Evolutionary conservation across 2,329 filamentous ascomycete species (phyloP), one percentile per base, ranked within the genome.

Genomic region (Colletotrichum karsti): DNA sequence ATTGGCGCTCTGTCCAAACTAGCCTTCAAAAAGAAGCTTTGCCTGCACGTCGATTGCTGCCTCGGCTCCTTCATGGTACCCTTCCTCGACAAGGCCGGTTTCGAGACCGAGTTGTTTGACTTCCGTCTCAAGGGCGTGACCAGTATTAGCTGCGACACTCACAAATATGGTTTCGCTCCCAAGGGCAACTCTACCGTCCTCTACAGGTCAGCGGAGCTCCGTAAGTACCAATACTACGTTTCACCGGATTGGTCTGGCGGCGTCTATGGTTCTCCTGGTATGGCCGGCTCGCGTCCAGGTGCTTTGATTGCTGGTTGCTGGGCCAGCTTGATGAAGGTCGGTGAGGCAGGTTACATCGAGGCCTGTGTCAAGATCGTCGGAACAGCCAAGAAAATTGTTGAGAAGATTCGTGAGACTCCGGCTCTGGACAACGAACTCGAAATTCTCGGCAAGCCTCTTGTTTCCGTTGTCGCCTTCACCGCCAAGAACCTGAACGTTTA

Each of bases 141-240:
- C 4, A 95, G 92, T 79, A 98, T 99, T 79, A 94, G 91, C 72
- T 97, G 95, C 79, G 96, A 99, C 79, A 99, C 96, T 3, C 96
- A 99, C 87, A 99, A 99, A 80, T 99, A 99, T 78, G 96, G 96
- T 39, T 99, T 99, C 77, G 96, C 96, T 1, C 96, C 96, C 59
- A 99, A 99, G 84, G 96, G 96, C 73, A 99, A 97, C 86, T 96
- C 92, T 58, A 96, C 94, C 1, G 87, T 97, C 13, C 87, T 99
- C 44, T 99, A 99, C 86, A 93, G 96, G 74, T 92, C 90, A 50
- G 87, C 91, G 35, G 83, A 88, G 51, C 88, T 97, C 72, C 90
- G 96, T 73, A 90, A 90, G 64, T 95, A 97, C 80, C 96, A 99
- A 81, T 99, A 99, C 86, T 99, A 97, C 80, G 92, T 99, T 77